Percentiles rank a stretch among this genome's conserved stretches.
phyloP scores from a whole-genome alignment of 75 land plant species.

The Selaginella tamariscina region DNA sequence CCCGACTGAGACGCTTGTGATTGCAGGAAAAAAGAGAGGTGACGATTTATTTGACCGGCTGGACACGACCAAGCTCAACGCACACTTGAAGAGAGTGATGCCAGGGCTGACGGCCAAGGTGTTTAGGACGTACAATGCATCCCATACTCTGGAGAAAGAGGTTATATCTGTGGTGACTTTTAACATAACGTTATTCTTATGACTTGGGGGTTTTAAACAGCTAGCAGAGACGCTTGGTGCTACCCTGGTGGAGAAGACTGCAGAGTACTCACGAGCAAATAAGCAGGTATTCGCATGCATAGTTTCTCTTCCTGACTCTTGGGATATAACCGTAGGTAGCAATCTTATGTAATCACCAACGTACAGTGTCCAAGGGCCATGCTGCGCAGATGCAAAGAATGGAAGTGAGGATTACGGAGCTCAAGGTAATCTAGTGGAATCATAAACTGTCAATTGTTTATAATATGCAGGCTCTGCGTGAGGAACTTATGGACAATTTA shows the following conservation, averaged over 20 bases:
- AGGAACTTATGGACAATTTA: neutral
- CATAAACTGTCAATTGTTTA: neutral
- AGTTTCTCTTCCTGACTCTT: neutral
- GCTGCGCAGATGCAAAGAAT: constrained; percentile 65
- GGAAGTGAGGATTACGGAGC: constrained; percentile 54
- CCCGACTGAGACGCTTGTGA: constrained; percentile 1
- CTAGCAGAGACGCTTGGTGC: constrained; percentile 42
- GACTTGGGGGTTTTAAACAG: constrained; percentile 27
- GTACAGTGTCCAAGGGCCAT: constrained; percentile 83
- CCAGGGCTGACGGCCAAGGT: constrained; percentile 96
- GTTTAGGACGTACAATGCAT: constrained; percentile 98
- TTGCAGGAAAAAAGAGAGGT: constrained; percentile 46
- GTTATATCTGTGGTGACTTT: constrained; percentile 37
- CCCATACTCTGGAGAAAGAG: constrained; percentile 81
- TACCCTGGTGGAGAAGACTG: constrained; percentile 44
- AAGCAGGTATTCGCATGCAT: constrained; percentile 47
- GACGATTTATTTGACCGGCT: constrained; percentile 83
- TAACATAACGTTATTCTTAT: neutral
- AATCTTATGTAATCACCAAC: constrained; percentile 96
- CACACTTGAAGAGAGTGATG: constrained; percentile 87
- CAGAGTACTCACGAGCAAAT: constrained; percentile 72
- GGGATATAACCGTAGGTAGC: constrained; percentile 51
- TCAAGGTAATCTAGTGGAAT: constrained; percentile 35
- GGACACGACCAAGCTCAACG: constrained; percentile 84
- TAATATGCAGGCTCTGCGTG: neutral